Evolutionary conservation across 805 yeast species (phyloP), one percentile per base, ranked within the genome.

Genomic region (Teunomyces gatunensis): DNA sequence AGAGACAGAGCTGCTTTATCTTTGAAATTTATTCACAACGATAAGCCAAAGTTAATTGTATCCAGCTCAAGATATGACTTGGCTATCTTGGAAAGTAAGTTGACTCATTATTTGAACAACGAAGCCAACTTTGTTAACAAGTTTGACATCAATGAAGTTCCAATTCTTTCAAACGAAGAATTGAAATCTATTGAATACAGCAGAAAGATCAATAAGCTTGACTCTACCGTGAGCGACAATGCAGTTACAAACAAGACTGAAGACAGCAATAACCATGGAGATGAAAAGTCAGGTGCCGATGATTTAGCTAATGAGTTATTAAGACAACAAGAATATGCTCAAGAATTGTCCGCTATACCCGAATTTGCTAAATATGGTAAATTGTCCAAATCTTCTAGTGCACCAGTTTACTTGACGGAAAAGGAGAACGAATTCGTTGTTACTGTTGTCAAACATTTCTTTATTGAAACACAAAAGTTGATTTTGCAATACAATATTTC

Each of bases 1-100:
- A 89, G 99, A 75, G 99, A 92, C 65, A 84, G 99, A 65, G 97
- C 99, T 7, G 87, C 96, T 2, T 74, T 92, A 56, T 85, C 96
- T 1, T 77, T 92, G 61, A 78, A 81, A 54, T 80, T 90, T 51
- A 78, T 88, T 52, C 58, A 61, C 17, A 59, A 54, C 42, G 55
- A 64, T 6, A 59, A 63, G 44, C 65, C 67, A 48, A 60, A 61
- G 44, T 81, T 85, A 55, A 78, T 91, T 52, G 78, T 83, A 46
- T 87, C 91, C 46, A 80, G 81, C 44, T 75, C 81, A 50, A 79
- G 79, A 51, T 89, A 81, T 65, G 89, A 91, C 55, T 74, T 94
- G 59, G 79, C 83, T 6, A 77, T 84, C 25, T 81, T 94, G 61
- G 99, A 94, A 68, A 79, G 77, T 54, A 85, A 85, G 64, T 78